Conservation (phyloP, 2,329 filamentous ascomycete species). For the Phaeosphaeria sp. region DNA sequence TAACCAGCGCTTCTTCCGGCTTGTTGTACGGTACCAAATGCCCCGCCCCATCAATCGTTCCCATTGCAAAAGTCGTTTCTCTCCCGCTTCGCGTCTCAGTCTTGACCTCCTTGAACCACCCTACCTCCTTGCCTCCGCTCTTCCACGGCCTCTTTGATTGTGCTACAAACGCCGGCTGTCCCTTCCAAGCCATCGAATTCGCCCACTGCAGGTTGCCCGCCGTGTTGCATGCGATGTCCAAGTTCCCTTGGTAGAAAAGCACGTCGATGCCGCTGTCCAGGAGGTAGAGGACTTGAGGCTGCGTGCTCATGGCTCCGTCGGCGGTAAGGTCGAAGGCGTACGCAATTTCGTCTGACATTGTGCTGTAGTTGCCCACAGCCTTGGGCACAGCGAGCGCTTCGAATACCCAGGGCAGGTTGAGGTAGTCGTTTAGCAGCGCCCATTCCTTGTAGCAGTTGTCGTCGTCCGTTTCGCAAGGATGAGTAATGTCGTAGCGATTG, state of each 20-base stretch:
- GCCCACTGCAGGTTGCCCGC: constrained; percentile 51
- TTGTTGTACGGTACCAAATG: constrained; percentile 51
- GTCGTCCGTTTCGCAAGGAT: constrained; percentile 44
- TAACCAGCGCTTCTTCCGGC: constrained; percentile 36
- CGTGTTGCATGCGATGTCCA: constrained; percentile 52
- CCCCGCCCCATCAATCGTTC: constrained; percentile 49
- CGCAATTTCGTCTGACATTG: constrained; percentile 29
- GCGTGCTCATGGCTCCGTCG: constrained; percentile 36
- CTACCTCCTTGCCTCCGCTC: constrained; percentile 30
- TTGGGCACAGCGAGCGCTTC: constrained; percentile 43
- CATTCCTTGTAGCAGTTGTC: constrained; percentile 49
- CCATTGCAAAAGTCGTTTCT: constrained; percentile 42
- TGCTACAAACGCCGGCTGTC: constrained; percentile 51
- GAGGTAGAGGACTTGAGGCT: constrained; percentile 44
- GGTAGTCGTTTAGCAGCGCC: constrained; percentile 35
- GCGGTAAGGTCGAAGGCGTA: constrained; percentile 37
- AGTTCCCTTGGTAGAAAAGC: constrained; percentile 50
- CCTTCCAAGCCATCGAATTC: constrained; percentile 52
- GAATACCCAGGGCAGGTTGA: constrained; percentile 43
- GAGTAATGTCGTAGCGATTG: constrained; percentile 55
- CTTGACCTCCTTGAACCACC: constrained; percentile 46
- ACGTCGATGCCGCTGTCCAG: constrained; percentile 48
- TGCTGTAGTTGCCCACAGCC: constrained; percentile 40
- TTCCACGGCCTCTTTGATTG: constrained; percentile 38
- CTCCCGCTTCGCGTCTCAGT: constrained; percentile 32